Base-by-base conservation (phyloP, 2,329 filamentous ascomycete genomes). In the Cladosporium sp. region DNA sequence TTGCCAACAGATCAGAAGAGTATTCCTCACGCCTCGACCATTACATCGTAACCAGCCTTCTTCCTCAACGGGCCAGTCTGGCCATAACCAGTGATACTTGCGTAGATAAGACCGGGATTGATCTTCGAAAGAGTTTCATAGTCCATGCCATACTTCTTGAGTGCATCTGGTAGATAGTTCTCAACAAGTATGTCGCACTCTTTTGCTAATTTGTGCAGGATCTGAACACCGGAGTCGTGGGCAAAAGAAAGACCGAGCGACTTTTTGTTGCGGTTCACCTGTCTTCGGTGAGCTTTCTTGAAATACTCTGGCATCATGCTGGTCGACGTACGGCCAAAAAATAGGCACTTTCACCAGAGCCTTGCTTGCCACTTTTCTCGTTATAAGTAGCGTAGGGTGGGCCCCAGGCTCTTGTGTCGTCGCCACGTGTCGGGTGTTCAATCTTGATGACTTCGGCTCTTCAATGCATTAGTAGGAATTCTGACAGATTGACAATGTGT, bases 221-320 rank as follows among this genome's bases (percentile, higher is more conserved):
- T 91, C 12, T 90, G 84, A 22, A 96, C 87, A 7, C 94, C 94
- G 1, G 87, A 83, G 25, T 86, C 82, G 66, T 96, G 86, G 65
- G 94, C 89, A 69, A 99, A 99, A 0, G 92, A 97, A 1, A 99
- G 80, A 0, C 85, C 94, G 1, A 99, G 74, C 0, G 93, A 97
- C 71, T 94, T 96, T 72, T 99, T 99, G 77, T 99, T 99, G 52
- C 94, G 89, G 70, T 97, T 97, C 15, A 91, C 90, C 91, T 96
- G 61, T n/a, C 4, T 6, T 4, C 15, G 9, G n/a, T 25, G 9
- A 22, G 12, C 10, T 36, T 17, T 5, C 24, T 2, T 15, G 24
- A 3, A 17, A 4, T 12, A 32, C 2, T 32, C 28, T 32, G 28
- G 4, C 12, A 32, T 28, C 4, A 9, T 9, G 9, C 25, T 28